Base-by-base conservation (phyloP, 306 rosid species). In the Prunus kanzakura region DNA sequence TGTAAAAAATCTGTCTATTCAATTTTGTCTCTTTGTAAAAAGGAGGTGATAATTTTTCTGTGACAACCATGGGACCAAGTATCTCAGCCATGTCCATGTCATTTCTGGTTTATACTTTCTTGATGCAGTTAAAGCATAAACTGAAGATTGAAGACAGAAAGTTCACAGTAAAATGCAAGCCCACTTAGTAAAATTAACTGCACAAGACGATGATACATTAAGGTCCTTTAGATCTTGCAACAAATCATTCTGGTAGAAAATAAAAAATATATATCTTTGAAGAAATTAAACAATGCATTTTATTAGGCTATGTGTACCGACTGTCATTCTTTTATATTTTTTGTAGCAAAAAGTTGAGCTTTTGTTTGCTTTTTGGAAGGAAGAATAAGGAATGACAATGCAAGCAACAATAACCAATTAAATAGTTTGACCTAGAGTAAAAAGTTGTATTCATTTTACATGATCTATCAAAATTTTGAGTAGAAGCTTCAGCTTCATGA, bases 41-140 rank as follows among this genome's bases (percentile, higher is more conserved):
- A 82, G 69, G 61, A 74, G 15, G n/a, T 43, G 84, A 87, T 82
- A 64, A 74, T 73, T 81, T 81, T 47, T 74, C 6, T 77, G 83
- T 67, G 84, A 75, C 71, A 12, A 41, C 12, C 11, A 72, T 74
- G 80, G 80, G 82, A 12, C 86, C 88, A 66, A 23, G 79, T 72
- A 43, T 43, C 72, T 68, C 25, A 70, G 50, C 49, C 70, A 14
- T 20, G 51, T 62, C 54, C 12, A 23, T n/a, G 14, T 4, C 6
- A 47, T 60, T 2, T 4, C 8, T 43, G 0, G 12, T 50, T 6
- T 32, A 6, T 38, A 38, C 43, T 38, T 38, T 38, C 43, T 38
- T 38, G 8, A 38, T 38, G 43, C 56, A 50, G 22, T 16, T 2
- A 11, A 61, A 7, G 69, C 27, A 25, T 49, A 15, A 49, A 49